A percentile compares a stretch with the other conserved stretches of the same genome.
These are phyloP conservation scores for Funneliformis mosseae DNA, from an alignment of 192 early-diverging fungal genomes.

Conservation along the genomic window DNA sequence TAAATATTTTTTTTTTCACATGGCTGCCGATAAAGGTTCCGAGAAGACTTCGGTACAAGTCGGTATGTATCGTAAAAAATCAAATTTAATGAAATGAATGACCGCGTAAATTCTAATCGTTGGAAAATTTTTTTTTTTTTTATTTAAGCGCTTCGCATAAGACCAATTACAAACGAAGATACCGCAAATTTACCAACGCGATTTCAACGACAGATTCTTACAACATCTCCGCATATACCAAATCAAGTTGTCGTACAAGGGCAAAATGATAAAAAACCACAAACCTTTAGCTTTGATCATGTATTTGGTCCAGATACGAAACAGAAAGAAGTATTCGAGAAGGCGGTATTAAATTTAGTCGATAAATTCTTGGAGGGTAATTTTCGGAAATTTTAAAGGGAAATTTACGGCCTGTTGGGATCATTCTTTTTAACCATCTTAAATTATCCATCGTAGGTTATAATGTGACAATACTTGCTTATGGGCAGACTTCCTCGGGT, in stretches of 20 bases:
- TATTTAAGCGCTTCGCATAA: conserved; percentile 19
- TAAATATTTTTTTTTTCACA: not conserved
- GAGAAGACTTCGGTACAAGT: conserved; percentile 7
- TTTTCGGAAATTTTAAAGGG: not conserved
- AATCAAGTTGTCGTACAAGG: conserved; percentile 27
- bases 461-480: conserved; percentile 93
- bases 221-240: not conserved
- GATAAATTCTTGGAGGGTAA: conserved; percentile 55
- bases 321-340: conserved; percentile 63
- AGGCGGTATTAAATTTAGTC: conserved; percentile 47
- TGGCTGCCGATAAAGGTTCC: not conserved
- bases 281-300: conserved; percentile 65
- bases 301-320: conserved; percentile 62
- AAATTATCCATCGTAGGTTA: conserved; percentile 57
- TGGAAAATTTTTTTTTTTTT: not conserved
- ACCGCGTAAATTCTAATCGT: not conserved
- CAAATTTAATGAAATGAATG: not conserved
- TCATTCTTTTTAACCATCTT: conserved; percentile 16
- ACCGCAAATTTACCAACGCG: not conserved
- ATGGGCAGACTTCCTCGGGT: conserved; percentile 92
- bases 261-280: conserved; percentile 13
- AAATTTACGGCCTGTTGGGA: not conserved
- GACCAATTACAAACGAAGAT: conserved; percentile 20
- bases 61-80: not conserved
- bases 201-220: conserved; percentile 25